Evolutionary conservation across 495 filamentous ascomycete genomes (phyloP).

Genomic region (Aspergillus bertholletiae): DNA sequence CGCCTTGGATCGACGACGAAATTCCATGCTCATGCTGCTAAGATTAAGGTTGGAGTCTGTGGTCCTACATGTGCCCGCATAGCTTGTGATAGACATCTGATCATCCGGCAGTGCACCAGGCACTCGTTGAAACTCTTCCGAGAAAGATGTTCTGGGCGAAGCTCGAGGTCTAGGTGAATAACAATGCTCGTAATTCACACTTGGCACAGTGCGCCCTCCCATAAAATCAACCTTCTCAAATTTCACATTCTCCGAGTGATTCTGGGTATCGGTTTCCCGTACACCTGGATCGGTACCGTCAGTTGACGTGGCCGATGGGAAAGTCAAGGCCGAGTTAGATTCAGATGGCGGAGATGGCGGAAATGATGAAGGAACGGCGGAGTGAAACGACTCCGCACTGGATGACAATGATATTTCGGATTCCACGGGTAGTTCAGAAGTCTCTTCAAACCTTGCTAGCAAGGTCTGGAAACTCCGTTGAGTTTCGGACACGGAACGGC

Average conservation of each 20-base stretch:
- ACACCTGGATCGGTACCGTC: conserved; percentile 22
- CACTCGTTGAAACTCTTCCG: background rate
- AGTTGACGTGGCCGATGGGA: conserved; percentile 23
- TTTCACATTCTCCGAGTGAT: background rate
- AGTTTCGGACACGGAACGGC: conserved; percentile 32
- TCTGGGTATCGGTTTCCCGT: background rate
- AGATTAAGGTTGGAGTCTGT: conserved; percentile 35
- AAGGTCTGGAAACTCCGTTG: conserved; percentile 44
- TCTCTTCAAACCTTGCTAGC: conserved; percentile 41
- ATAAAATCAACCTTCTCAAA: conserved; percentile 3
- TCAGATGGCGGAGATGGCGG: too few species aligned
- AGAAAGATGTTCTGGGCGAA: background rate
- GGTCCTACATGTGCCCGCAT: background rate
- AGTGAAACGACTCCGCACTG: conserved; percentile 60
- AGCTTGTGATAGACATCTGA: background rate
- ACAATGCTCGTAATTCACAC: conserved; percentile 5
- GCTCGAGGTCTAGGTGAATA: background rate
- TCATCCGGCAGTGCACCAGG: background rate
- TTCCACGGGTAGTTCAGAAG: conserved; percentile 24
- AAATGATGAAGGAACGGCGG: conserved; percentile 38
- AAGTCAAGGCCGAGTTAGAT: conserved; percentile 15
- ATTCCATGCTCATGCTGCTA: conserved; percentile 44
- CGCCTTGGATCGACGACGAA: conserved; percentile 48
- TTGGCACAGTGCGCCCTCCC: background rate
- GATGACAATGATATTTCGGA: conserved; percentile 46